These are phyloP conservation scores for Cutaneotrichosporon sp. DNA, from an alignment of 1,284 basidiomycete species.

Conservation along the genomic window DNA sequence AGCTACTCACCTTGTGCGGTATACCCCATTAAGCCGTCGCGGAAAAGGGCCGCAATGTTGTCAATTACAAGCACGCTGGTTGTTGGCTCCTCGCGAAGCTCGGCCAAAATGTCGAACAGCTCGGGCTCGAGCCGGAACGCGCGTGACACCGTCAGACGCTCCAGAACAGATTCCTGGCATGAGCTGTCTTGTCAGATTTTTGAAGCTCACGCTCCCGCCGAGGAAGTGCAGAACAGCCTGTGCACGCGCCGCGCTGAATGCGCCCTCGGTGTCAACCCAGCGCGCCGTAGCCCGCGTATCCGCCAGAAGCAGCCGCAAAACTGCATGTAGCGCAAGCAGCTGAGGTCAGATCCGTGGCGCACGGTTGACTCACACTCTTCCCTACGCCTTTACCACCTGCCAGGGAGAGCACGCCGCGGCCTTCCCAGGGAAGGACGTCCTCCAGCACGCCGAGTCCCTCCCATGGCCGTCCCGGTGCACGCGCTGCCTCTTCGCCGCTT, in stretches of 20 bases:
- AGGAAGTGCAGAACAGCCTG: slow-evolving; percentile 20
- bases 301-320: slow-evolving; percentile 23
- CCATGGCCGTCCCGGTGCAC: slow-evolving; percentile 17
- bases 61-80: slow-evolving; percentile 37
- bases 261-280: slow-evolving; percentile 45
- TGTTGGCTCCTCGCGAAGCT: slow-evolving; percentile 1
- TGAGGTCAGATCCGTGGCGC: slow-evolving; percentile 5
- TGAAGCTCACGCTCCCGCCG: slow-evolving; percentile 26
- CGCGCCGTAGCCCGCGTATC: slow-evolving; percentile 26
- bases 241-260: slow-evolving; percentile 37
- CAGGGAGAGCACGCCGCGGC: slow-evolving; percentile 35
- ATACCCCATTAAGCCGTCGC: slow-evolving; percentile 33
- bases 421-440: slow-evolving; percentile 16
- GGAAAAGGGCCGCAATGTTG: slow-evolving; percentile 35
- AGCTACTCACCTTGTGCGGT: slow-evolving; percentile 35
- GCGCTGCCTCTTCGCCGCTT: too few relatives aligned
- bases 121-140: slow-evolving; percentile 39
- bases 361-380: slow-evolving; percentile 36
- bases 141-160: slow-evolving; percentile 28
- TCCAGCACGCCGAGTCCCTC: slow-evolving; percentile 29
- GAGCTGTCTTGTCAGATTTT: neutral
- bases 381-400: slow-evolving; percentile 36
- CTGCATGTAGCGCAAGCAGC: slow-evolving; percentile 41
- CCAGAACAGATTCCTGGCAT: slow-evolving; percentile 19
- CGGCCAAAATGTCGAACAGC: slow-evolving; percentile 22